phyloP scores from a whole-genome alignment of 2,329 filamentous ascomycete species.

The Xylariaceae sp. region DNA sequence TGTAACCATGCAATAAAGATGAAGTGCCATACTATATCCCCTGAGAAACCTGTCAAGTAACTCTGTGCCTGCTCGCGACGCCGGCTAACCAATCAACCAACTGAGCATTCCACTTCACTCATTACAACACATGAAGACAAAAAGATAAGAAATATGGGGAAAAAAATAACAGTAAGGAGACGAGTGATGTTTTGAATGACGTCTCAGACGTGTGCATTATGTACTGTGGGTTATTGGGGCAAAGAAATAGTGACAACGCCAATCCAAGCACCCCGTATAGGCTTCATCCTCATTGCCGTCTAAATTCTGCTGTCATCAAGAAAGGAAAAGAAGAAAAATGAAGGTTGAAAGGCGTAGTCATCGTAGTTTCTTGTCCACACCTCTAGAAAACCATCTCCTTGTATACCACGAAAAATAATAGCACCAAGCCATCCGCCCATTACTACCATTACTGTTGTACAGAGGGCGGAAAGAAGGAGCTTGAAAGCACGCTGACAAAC shows the following conservation, averaged over 20 bases:
- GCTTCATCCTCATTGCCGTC: constrained; percentile 31
- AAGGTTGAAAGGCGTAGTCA: constrained; percentile 25
- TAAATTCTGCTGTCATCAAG: constrained; percentile 38
- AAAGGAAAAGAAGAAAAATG: constrained; percentile 30
- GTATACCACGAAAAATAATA: constrained; percentile 25
- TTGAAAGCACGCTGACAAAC: constrained; percentile 22
- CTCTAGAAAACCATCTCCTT: constrained; percentile 32
- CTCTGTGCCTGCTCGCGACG: constrained; percentile 17
- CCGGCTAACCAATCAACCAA: constrained; percentile 18
- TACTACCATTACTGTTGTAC: constrained; percentile 38
- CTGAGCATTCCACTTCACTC: not conserved
- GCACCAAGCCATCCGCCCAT: constrained; percentile 21
- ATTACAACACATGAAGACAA: constrained; percentile 11
- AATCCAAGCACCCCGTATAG: constrained; percentile 25
- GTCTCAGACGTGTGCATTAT: constrained; percentile 36
- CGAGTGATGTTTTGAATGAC: constrained; percentile 26
- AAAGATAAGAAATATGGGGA: constrained; percentile 18
- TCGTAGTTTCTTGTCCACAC: constrained; percentile 36
- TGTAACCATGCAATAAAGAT: constrained; percentile 29
- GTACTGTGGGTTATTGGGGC: constrained; percentile 31
- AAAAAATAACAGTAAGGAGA: constrained; percentile 23
- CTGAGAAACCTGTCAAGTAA: constrained; percentile 16
- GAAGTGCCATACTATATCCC: constrained; percentile 17
- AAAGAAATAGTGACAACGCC: constrained; percentile 31
- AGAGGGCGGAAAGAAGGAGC: constrained; percentile 27